A percentile compares a stretch with the other conserved stretches of the same genome.
Evolutionary conservation across 148 eudicot species (phyloP).

Genomic region (Heliosperma pusillum): DNA sequence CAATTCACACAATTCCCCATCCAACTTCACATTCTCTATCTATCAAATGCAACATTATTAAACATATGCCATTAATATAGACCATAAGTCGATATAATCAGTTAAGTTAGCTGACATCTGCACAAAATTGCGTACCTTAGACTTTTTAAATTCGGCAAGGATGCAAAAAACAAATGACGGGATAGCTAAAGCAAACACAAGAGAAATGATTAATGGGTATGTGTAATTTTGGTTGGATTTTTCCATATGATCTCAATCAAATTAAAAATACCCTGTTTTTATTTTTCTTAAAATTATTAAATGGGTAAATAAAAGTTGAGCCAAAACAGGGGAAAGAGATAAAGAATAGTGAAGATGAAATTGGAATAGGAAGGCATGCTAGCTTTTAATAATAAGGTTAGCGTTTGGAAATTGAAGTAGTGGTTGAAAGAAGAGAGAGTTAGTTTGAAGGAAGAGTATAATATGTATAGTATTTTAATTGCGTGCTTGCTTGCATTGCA

Average conservation of each 20-base stretch:
- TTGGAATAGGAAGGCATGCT: neutral
- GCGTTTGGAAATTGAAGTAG: constrained; percentile 18
- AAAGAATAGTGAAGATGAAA: neutral
- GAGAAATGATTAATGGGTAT: constrained; percentile 24
- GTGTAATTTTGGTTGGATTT: constrained; percentile 2
- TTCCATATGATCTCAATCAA: constrained; percentile 21
- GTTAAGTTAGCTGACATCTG: neutral
- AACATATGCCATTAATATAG: too few relatives aligned
- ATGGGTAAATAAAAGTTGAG: neutral
- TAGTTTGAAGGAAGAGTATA: constrained; percentile 20
- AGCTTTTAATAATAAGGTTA: neutral
- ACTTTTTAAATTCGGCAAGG: constrained; percentile 61
- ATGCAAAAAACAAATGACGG: constrained; percentile 48
- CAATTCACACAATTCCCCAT: constrained; percentile 57
- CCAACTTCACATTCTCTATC: constrained; percentile 52
- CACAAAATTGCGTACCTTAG: constrained; percentile 42
- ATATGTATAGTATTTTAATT: neutral
- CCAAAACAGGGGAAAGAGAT: constrained; percentile 14
- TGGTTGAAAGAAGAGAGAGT: neutral
- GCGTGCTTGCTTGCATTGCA: constrained; percentile 13
- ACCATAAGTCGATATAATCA: too few relatives aligned
- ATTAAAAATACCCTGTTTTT: neutral
- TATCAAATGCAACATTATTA: constrained; percentile 15
- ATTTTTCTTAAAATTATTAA: neutral
- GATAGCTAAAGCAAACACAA: constrained; percentile 33